Percentiles rank a stretch among this genome's conserved stretches.
Evolutionary conservation across 1,284 basidiomycete species (phyloP).

Genomic region (Leccinum ambiguum): DNA sequence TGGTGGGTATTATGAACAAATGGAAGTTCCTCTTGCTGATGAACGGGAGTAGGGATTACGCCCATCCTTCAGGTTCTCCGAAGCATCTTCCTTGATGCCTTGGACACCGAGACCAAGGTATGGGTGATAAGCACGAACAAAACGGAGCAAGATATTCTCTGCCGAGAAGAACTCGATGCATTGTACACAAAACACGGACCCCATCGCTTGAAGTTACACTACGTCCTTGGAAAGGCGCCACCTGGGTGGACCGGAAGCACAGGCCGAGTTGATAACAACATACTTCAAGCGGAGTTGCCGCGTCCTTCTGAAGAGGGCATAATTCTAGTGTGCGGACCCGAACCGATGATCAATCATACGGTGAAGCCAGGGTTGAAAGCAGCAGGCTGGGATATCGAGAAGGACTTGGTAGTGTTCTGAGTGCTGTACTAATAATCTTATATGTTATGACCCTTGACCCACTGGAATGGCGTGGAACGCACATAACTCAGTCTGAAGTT

Average conservation of each 20-base stretch:
- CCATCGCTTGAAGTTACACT: constrained; percentile 44
- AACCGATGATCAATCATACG: constrained; percentile 37
- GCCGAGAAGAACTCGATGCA: constrained; percentile 49
- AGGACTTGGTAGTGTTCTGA: constrained; percentile 30
- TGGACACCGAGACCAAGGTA: constrained; percentile 41
- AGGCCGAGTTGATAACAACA: constrained; percentile 44
- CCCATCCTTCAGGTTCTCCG: constrained; percentile 58
- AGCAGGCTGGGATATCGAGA: constrained; percentile 29
- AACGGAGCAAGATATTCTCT: constrained; percentile 53
- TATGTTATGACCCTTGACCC: background rate
- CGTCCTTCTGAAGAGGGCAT: constrained; percentile 38
- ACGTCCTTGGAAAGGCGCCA: constrained; percentile 42
- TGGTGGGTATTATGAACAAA: constrained; percentile 30
- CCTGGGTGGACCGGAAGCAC: constrained; percentile 41
- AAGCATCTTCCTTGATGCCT: constrained; percentile 44
- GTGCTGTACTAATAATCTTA: background rate
- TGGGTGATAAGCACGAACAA: constrained; percentile 57
- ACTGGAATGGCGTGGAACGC: background rate
- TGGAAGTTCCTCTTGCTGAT: background rate
- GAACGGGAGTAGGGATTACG: constrained; percentile 46
- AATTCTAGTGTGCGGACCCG: constrained; percentile 56
- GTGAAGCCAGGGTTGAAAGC: constrained; percentile 30
- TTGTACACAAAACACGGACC: constrained; percentile 35
- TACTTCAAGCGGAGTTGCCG: constrained; percentile 44
- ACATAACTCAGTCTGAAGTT: too few species aligned